Conservation (phyloP, 371 early-diverging fungal species). For the Phascolomyces articulosus region DNA sequence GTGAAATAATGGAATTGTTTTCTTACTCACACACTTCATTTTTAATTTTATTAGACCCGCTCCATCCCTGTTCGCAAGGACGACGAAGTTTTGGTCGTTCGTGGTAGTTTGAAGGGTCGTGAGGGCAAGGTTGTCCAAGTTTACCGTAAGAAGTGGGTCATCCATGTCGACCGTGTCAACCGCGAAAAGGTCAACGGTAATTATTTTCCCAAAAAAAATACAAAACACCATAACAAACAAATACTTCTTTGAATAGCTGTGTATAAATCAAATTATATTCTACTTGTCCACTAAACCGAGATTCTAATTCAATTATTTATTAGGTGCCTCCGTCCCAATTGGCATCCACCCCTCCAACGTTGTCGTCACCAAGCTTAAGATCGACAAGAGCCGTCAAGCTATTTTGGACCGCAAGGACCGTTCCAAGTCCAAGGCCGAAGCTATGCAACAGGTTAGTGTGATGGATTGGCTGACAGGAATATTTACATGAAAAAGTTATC, state of each 20-base stretch:
- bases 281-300: no score
- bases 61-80: slow-evolving; percentile 96
- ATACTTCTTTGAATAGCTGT: no score
- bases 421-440: slow-evolving; percentile 31
- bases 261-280: no score
- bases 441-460: slow-evolving; percentile 41
- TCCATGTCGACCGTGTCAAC: slow-evolving; percentile 95
- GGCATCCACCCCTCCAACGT: slow-evolving; percentile 98
- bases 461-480: no score
- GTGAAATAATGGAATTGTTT: no score
- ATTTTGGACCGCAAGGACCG: slow-evolving; percentile 80
- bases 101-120: slow-evolving; percentile 95
- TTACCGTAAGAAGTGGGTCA: slow-evolving; percentile 98
- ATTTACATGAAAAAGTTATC: no score
- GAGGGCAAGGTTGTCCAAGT: slow-evolving; percentile 95
- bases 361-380: slow-evolving; percentile 90
- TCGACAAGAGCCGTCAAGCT: slow-evolving; percentile 95
- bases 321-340: slow-evolving; percentile 83
- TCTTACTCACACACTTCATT: not conserved
- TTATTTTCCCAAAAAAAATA: no score
- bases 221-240: no score
- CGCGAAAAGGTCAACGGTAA: slow-evolving; percentile 94
- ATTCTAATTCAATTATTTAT: not conserved
- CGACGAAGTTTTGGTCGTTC: slow-evolving; percentile 95
- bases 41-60: slow-evolving; percentile 61